phyloP scores from a whole-genome alignment of 176 grass and related monocot genomes.

The Avena atlantica region DNA sequence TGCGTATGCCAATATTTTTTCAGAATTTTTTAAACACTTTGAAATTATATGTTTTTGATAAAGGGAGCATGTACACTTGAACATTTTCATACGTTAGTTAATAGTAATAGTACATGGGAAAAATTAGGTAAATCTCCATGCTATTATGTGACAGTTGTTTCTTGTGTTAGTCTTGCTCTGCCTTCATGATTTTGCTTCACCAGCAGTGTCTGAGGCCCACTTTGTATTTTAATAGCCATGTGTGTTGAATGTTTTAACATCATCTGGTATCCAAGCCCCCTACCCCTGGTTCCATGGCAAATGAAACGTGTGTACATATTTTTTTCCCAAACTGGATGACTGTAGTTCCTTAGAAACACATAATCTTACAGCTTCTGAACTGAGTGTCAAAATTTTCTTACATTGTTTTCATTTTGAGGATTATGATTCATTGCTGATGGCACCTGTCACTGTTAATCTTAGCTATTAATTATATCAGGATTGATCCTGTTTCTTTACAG shows the following conservation, averaged over 20 bases:
- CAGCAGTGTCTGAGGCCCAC: neutral
- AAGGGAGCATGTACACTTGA: no score
- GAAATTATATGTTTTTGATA: no score
- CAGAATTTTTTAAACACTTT: no score
- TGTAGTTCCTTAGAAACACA: neutral
- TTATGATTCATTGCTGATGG: neutral
- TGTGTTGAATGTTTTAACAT: neutral
- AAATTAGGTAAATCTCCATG: neutral
- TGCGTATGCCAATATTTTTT: no score
- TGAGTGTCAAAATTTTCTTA: neutral
- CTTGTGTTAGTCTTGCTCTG: neutral
- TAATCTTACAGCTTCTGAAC: neutral
- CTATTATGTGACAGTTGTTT: neutral
- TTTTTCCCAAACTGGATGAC: no score
- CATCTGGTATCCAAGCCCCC: neutral
- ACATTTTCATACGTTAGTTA: neutral
- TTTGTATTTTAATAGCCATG: constrained; percentile 16
- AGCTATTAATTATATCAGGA: neutral
- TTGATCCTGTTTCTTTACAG: neutral
- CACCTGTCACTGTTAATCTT: neutral
- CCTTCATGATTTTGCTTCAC: neutral
- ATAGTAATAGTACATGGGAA: neutral
- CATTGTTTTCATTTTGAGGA: neutral
- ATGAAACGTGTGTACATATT: neutral
- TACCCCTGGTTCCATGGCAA: neutral